phyloP scores from a whole-genome alignment of 2,329 filamentous ascomycete species.

The Verticillium klebahnii region DNA sequence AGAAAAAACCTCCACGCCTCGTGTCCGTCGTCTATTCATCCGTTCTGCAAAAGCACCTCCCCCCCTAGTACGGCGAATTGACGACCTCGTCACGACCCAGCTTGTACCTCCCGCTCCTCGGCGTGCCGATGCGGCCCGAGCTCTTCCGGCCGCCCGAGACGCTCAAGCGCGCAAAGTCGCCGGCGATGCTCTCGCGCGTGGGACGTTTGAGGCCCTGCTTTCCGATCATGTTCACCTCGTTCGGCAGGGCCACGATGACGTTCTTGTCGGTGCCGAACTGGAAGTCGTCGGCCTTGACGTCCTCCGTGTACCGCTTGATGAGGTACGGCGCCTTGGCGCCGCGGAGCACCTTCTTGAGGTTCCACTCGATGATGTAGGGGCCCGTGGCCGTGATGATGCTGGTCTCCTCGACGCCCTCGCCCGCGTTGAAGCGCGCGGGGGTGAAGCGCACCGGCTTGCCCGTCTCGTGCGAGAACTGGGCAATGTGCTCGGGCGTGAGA shows the following conservation, averaged over 20 bases:
- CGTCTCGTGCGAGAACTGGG: slow-evolving; percentile 96
- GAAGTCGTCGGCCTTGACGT: slow-evolving; percentile 98
- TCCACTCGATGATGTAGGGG: slow-evolving; percentile 96
- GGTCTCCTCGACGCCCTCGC: slow-evolving; percentile 74
- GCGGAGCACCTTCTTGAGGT: slow-evolving; percentile 78
- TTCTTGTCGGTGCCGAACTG: slow-evolving; percentile 97
- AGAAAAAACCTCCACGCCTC: slow-evolving; percentile 2
- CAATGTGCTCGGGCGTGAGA: slow-evolving; percentile 85
- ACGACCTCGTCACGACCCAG: slow-evolving; percentile 81
- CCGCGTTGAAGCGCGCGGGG: slow-evolving; percentile 88
- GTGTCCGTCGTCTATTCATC: background rate
- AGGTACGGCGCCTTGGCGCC: slow-evolving; percentile 85
- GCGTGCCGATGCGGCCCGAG: slow-evolving; percentile 46
- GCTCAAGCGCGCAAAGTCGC: slow-evolving; percentile 36
- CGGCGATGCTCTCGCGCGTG: slow-evolving; percentile 87
- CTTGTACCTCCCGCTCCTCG: slow-evolving; percentile 61
- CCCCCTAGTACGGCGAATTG: slow-evolving; percentile 54
- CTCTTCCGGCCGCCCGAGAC: slow-evolving; percentile 45
- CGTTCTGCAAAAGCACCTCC: background rate
- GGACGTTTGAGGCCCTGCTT: slow-evolving; percentile 81
- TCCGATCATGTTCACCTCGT: slow-evolving; percentile 97
- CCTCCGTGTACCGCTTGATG: slow-evolving; percentile 93
- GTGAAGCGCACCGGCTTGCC: slow-evolving; percentile 83
- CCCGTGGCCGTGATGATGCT: slow-evolving; percentile 96
- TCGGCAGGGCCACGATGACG: slow-evolving; percentile 92